Conservation (phyloP, 805 yeast genomes). For the Candida tallmaniae region DNA sequence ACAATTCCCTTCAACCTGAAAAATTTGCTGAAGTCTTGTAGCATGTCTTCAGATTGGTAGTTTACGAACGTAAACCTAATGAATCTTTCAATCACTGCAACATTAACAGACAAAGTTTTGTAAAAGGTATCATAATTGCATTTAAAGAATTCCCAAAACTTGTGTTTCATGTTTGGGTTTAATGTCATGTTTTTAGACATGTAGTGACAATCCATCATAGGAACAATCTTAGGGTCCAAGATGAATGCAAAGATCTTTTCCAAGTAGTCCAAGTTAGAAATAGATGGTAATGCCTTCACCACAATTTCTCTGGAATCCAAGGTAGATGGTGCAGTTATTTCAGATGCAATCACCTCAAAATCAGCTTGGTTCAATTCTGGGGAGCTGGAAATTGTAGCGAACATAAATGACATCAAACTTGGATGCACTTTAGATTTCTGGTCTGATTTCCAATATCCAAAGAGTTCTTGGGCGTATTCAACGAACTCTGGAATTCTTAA, state of each 20-base stretch:
- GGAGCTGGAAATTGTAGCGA: slow-evolving; percentile 39
- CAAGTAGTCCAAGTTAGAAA: slow-evolving; percentile 32
- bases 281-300: slow-evolving; percentile 49
- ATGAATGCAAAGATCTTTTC: slow-evolving; percentile 36
- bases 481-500: slow-evolving; percentile 35
- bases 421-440: slow-evolving; percentile 32
- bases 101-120: slow-evolving; percentile 42
- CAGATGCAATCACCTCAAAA: slow-evolving; percentile 40
- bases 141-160: slow-evolving; percentile 48
- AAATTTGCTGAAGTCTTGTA: slow-evolving; percentile 26
- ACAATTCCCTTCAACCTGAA: slow-evolving; percentile 29
- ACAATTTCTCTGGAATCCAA: slow-evolving; percentile 59
- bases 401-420: slow-evolving; percentile 40
- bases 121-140: slow-evolving; percentile 43
- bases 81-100: slow-evolving; percentile 49
- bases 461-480: slow-evolving; percentile 27
- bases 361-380: slow-evolving; percentile 24
- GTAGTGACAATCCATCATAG: slow-evolving; percentile 57
- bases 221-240: slow-evolving; percentile 40
- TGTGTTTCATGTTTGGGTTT: slow-evolving; percentile 39
- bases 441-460: slow-evolving; percentile 18
- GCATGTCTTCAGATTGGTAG: slow-evolving; percentile 33
- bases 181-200: slow-evolving; percentile 43
- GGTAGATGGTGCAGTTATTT: slow-evolving; percentile 46
- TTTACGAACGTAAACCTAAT: slow-evolving; percentile 35